Evolutionary conservation across 75 land plant genomes (phyloP), one percentile per base, ranked within the genome.

Genomic region (Pinus tabuliformis): DNA sequence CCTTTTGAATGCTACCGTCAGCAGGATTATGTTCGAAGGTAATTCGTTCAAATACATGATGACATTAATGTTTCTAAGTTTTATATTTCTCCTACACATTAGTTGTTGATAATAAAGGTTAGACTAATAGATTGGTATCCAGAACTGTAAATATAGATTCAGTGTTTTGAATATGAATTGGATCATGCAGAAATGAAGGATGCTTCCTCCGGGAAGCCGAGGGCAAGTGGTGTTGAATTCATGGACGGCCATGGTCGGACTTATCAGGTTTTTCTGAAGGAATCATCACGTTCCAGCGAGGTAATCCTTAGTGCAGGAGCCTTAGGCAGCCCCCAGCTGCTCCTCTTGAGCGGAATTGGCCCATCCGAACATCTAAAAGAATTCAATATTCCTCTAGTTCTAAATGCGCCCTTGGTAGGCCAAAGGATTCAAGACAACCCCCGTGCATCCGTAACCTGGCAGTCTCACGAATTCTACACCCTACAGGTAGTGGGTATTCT

Each of bases 1-100:
- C n/a, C 62, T 79, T 57, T 49, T 79, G 30, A 54, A 75, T 28
- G 80, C 80, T 16, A 74, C 78, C 16, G 78, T 45, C 11, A 28
- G 37, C 26, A 57, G 59, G 58, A 21, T 79, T 20, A 33, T 79
- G 14, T 70, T 76, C 66, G 3, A 42, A 42, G 45, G 59, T 18
- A 58, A 58, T 16, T 14, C 18, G 0, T 58, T 4, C 13, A 58
- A 15, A 58, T 2, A 9, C 13, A 15, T 3, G 18, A 15, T 1
- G 33, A 33, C 1, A 33, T 33, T 33, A 2, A 5, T 18, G 3
- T 58, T 15, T 14, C 4, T 58, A 58, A 1, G 18, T 58, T 14
- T 58, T 58, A 15, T 14, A 58, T 15, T 14, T 58, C 4, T 58
- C 59, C 18, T 15, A 14, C 18, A 58, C 15, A 15, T 15, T 1